These are phyloP conservation scores for Lactifluus piperatus DNA, from an alignment of 768 basidiomycete genomes.

Conservation along the genomic window DNA sequence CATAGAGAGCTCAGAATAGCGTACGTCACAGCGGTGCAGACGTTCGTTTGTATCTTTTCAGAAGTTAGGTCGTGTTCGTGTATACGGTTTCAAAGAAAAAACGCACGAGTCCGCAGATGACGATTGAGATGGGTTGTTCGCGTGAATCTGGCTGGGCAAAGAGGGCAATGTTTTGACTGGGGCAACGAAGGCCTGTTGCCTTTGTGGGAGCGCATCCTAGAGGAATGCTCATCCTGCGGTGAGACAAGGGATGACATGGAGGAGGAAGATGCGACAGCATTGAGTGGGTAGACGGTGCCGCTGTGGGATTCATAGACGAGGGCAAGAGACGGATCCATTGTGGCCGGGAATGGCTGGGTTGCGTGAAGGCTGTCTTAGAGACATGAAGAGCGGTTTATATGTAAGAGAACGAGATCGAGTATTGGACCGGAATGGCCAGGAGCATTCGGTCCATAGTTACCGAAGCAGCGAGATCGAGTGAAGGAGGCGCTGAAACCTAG, in stretches of 20 bases:
- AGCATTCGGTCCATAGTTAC: conserved; percentile 10
- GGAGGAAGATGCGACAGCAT: conserved; percentile 16
- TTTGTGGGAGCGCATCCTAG: conserved; percentile 42
- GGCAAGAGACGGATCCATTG: conserved; percentile 7
- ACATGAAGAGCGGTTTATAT: conserved; percentile 12
- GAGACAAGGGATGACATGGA: conserved; percentile 11
- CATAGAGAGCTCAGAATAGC: conserved; percentile 3
- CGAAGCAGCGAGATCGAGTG: conserved; percentile 2
- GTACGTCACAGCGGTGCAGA: conserved; percentile 51
- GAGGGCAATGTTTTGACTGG: conserved; percentile 52
- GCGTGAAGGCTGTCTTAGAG: neutral
- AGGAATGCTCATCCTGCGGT: conserved; percentile 21
- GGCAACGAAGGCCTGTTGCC: conserved; percentile 57
- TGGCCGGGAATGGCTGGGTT: neutral
- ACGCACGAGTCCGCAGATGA: conserved; percentile 55
- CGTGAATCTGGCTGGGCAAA: conserved; percentile 61
- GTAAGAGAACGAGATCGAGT: neutral
- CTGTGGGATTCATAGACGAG: conserved; percentile 4
- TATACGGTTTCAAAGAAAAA: neutral
- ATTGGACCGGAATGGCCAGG: neutral
- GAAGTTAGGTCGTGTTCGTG: neutral
- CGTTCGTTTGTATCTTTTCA: conserved; percentile 52
- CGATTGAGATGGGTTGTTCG: conserved; percentile 59
- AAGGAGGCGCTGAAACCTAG: conserved; percentile 2
- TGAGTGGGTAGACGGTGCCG: conserved; percentile 4